Conservation (phyloP, 345 rosid species). For the Cardamine chenopodiifolia region DNA sequence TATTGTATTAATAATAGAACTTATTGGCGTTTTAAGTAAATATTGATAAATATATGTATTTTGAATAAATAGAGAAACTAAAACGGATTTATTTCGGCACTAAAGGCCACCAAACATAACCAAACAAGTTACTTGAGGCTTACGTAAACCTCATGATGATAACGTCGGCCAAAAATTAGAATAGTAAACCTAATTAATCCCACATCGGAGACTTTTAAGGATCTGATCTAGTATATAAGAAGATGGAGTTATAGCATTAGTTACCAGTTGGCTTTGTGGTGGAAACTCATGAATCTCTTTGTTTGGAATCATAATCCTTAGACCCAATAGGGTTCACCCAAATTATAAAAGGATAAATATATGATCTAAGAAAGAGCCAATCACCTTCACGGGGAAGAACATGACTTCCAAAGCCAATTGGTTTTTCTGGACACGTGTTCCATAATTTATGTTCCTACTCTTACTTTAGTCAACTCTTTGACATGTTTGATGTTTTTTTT, state of each 20-base stretch:
- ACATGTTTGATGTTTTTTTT: too few relatives aligned
- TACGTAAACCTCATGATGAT: background rate
- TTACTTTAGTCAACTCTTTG: too few relatives aligned
- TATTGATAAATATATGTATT: background rate
- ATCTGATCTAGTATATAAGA: background rate
- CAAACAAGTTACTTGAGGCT: background rate
- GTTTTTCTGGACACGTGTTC: background rate
- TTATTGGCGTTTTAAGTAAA: background rate
- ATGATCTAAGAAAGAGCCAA: background rate
- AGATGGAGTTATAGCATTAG: background rate
- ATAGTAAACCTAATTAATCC: background rate
- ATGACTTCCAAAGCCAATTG: background rate
- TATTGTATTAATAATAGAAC: background rate
- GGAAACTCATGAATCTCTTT: background rate
- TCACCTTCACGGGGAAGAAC: background rate
- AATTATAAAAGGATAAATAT: too few relatives aligned
- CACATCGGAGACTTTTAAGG: background rate
- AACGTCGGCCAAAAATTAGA: background rate
- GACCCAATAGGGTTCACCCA: background rate
- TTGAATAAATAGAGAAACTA: background rate
- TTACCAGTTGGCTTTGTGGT: background rate
- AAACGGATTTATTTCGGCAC: background rate
- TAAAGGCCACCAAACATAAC: background rate
- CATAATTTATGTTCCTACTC: slow-evolving; percentile 5
- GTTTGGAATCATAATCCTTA: background rate